phyloP scores from a whole-genome alignment of 164 flowering plant species.

The Protea cynaroides region DNA sequence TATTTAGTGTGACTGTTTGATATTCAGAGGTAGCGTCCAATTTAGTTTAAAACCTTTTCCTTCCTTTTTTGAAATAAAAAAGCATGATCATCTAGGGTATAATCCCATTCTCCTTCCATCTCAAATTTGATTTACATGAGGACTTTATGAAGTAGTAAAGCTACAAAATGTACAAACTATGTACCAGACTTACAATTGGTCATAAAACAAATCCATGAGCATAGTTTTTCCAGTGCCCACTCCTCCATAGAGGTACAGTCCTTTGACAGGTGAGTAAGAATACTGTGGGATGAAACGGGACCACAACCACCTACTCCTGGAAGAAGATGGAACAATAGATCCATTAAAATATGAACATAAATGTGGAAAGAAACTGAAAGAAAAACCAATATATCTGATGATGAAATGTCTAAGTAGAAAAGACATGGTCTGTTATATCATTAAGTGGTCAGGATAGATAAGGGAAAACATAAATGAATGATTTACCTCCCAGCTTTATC shows the following conservation, averaged over 20 bases:
- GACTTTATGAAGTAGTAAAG: neutral
- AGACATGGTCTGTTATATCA: neutral
- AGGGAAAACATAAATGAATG: neutral
- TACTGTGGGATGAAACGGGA: conserved; percentile 71
- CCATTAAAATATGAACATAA: conserved; percentile 1
- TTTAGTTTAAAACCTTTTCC: no score
- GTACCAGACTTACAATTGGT: conserved; percentile 62
- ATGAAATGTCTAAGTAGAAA: neutral
- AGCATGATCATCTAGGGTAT: neutral
- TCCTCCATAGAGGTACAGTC: conserved; percentile 96
- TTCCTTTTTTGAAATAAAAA: neutral
- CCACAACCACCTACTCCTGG: conserved; percentile 96
- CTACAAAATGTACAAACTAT: conserved; percentile 4
- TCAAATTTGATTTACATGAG: neutral
- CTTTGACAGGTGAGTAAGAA: conserved; percentile 76
- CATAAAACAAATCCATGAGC: conserved; percentile 95
- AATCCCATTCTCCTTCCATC: neutral
- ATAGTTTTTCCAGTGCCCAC: conserved; percentile 99
- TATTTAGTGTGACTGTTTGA: no score
- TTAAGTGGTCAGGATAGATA: neutral
- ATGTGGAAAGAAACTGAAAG: neutral
- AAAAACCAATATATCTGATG: neutral
- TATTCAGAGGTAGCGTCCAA: no score
- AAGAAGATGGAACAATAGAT: conserved; percentile 10
- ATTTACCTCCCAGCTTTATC: conserved; percentile 63